These are phyloP conservation scores for Picea glauca DNA, from an alignment of 75 land plant genomes.

Conservation along the genomic window DNA sequence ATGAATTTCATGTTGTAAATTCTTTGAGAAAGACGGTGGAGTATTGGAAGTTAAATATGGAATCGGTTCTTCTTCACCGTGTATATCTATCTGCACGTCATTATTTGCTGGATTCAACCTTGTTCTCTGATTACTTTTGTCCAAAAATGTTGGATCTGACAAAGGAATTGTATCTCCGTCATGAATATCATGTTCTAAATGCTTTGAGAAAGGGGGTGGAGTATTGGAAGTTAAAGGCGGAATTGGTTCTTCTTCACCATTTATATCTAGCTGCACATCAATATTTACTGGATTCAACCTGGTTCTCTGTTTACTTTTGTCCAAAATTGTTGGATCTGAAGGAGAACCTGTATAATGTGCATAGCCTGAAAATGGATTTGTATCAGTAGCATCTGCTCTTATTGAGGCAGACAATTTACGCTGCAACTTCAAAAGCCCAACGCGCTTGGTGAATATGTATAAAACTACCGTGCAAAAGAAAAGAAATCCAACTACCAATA, in stretches of 20 bases:
- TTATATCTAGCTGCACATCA: conserved; percentile 1
- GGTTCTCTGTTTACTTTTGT: neutral
- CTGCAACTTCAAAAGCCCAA: conserved; percentile 54
- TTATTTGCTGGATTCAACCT: neutral
- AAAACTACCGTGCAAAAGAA: conserved; percentile 52
- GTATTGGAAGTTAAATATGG: neutral
- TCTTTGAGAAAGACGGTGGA: conserved; percentile 1
- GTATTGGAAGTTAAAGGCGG: neutral
- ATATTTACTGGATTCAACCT: neutral
- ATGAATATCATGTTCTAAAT: neutral
- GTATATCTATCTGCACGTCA: neutral
- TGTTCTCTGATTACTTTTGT: conserved; percentile 1
- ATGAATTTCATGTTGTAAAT: neutral
- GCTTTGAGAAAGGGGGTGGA: neutral
- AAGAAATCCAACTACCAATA: conserved; percentile 50
- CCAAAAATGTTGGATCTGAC: neutral
- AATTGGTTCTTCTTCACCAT: neutral
- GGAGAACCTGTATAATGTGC: neutral
- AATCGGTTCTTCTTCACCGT: neutral
- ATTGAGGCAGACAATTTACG: conserved; percentile 25
- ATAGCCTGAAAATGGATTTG: neutral
- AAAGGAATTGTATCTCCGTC: neutral
- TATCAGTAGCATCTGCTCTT: conserved; percentile 15
- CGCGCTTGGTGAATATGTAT: conserved; percentile 61
- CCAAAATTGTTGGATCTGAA: neutral